A percentile compares a stretch with the other conserved stretches of the same genome.
These are phyloP conservation scores for Wickerhamiella occidentalis DNA, from an alignment of 805 yeast species.

Conservation along the genomic window DNA sequence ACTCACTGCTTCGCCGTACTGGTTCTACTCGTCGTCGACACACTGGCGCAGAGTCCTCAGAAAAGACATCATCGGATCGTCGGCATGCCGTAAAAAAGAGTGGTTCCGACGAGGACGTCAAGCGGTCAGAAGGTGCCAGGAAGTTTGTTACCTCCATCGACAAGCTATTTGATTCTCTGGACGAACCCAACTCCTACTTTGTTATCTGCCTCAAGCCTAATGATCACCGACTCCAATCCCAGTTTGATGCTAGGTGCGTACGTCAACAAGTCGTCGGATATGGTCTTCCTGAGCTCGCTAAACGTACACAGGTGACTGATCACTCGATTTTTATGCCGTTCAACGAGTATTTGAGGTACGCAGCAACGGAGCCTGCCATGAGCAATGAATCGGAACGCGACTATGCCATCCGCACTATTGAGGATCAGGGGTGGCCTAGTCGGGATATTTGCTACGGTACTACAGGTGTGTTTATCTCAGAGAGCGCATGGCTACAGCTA, in stretches of 20 bases:
- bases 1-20: background rate
- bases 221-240: constrained; percentile 29
- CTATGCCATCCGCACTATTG: constrained; percentile 23
- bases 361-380: constrained; percentile 16
- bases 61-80: constrained; percentile 1
- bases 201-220: constrained; percentile 34
- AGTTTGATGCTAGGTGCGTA: constrained; percentile 34
- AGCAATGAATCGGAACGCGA: constrained; percentile 25
- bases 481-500: constrained; percentile 31
- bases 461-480: constrained; percentile 33
- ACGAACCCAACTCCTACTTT: constrained; percentile 31
- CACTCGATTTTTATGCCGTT: constrained; percentile 31
- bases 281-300: constrained; percentile 33
- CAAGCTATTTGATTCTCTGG: constrained; percentile 29
- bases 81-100: constrained; percentile 6
- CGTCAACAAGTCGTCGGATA: constrained; percentile 33
- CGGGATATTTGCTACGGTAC: constrained; percentile 31
- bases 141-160: constrained; percentile 28
- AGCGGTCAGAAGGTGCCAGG: constrained; percentile 14
- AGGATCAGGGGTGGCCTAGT: constrained; percentile 27
- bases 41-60: constrained; percentile 15
- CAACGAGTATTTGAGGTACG: constrained; percentile 27
- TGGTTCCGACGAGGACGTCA: background rate
- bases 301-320: constrained; percentile 30
- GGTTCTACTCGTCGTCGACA: constrained; percentile 11